Base-by-base conservation (phyloP, 331 rosid species). In the Telfairia occidentalis region DNA sequence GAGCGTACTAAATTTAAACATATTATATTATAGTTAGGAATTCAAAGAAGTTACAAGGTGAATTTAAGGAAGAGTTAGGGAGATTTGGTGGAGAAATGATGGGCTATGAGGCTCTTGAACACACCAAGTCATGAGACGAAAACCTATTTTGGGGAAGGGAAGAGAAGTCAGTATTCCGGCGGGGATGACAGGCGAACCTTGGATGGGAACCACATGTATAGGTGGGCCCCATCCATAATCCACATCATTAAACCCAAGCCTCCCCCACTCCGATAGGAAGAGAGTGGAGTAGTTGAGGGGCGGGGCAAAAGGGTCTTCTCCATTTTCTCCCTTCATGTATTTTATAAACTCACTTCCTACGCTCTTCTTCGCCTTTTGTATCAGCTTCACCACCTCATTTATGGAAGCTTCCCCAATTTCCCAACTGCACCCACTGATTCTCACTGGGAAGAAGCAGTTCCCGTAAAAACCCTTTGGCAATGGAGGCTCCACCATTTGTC, bases 161-260 rank as follows among this genome's bases (percentile, higher is more conserved):
- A 81, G 21, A 1, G 77, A 85, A 16, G 89, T 87, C 77, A 92
- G 60, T 45, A 89, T 83, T 7, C 81, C 96, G 0, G 84, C 96
- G 0, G 93, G 97, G 2, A 92, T 84, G 2, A 81, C 23, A 19
- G 53, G 23, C 3, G 88, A 86, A 5, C 87, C 89, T 61, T 89
- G 92, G 2, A 89, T 81, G 0, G 97, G 92, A 24, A 86, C 83
- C 59, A 92, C 85, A 43, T 88, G 81, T 26, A 81, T 72, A 0
- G 97, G 89, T n/a, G 88, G 87, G 1, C 96, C 97, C 90, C 89
- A 92, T 38, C 73, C 82, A 13, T 85, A 88, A 77, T 92, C 92
- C 40, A 92, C 88, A 10, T 80, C 34, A 79, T 92, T 87, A 81
- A 89, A 88, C 8, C 97, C 97, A 19, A 92, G 84, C 70, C 85